phyloP scores from a whole-genome alignment of 352 stramenopile species.

The Phytophthora pistaciae region DNA sequence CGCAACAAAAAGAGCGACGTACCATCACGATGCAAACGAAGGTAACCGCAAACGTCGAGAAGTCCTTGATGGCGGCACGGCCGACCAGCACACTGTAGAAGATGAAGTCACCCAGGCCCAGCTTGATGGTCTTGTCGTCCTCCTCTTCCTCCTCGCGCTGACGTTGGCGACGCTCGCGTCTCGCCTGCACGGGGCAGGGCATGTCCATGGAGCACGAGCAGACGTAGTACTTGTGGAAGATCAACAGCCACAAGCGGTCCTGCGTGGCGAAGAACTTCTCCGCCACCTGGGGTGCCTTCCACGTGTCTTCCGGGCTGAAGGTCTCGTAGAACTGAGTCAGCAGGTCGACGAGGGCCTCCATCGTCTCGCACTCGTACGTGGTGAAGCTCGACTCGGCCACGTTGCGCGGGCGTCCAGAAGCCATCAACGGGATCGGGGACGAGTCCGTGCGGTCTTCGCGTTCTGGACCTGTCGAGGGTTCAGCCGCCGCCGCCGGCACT shows the following conservation, averaged over 20 bases:
- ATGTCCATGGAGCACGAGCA: conserved; percentile 87
- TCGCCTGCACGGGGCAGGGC: conserved; percentile 73
- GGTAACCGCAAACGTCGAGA: conserved; percentile 94
- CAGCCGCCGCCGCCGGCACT: conserved; percentile 12
- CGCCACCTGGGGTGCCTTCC: conserved; percentile 81
- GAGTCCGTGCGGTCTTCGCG: conserved; percentile 26
- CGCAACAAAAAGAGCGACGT: conserved; percentile 12
- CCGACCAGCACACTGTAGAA: conserved; percentile 99
- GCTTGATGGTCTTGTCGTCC: conserved; percentile 91
- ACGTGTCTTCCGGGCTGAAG: conserved; percentile 83
- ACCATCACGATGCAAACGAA: conserved; percentile 96
- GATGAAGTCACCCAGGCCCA: conserved; percentile 98
- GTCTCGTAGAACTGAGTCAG: conserved; percentile 76
- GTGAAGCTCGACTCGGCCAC: conserved; percentile 81
- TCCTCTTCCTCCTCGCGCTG: conserved; percentile 68
- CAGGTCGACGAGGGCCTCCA: conserved; percentile 75
- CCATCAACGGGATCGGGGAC: conserved; percentile 40
- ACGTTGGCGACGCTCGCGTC: conserved; percentile 61
- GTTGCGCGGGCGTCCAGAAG: conserved; percentile 61
- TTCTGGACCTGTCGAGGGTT: conserved; percentile 14
- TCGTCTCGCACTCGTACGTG: conserved; percentile 81
- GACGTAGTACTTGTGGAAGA: conserved; percentile 90
- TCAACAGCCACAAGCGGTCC: conserved; percentile 81
- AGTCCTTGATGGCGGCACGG: conserved; percentile 96
- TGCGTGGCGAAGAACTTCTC: conserved; percentile 87